Evolutionary conservation across 164 flowering plant genomes (phyloP).

Genomic region (Macadamia tetraphylla): DNA sequence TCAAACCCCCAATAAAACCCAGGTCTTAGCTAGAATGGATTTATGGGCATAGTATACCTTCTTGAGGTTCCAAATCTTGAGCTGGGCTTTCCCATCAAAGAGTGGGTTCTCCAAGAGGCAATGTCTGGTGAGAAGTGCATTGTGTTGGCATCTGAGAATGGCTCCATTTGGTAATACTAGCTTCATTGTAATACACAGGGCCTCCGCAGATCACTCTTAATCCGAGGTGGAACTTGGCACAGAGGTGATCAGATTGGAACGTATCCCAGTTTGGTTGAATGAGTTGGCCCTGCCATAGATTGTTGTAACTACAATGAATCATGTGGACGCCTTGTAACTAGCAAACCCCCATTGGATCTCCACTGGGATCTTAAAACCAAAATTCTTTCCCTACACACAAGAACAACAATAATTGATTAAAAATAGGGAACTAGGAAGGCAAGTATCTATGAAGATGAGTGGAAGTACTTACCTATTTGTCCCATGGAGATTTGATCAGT

Average conservation of each 20-base stretch:
- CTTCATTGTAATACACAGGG: constrained; percentile 63
- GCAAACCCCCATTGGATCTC: constrained; percentile 71
- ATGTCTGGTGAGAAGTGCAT: constrained; percentile 71
- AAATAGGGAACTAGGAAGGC: constrained; percentile 25
- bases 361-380: constrained; percentile 78
- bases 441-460: constrained; percentile 35
- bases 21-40: too few relatives aligned
- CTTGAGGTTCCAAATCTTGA: constrained; percentile 88
- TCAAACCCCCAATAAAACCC: too few relatives aligned
- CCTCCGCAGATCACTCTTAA: constrained; percentile 91
- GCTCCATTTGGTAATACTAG: constrained; percentile 75
- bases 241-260: constrained; percentile 80
- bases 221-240: constrained; percentile 81
- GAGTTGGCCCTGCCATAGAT: constrained; percentile 89
- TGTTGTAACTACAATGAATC: constrained; percentile 91
- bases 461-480: too few relatives aligned
- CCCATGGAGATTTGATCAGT: constrained; percentile 49
- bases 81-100: constrained; percentile 72
- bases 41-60: constrained; percentile 21
- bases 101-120: constrained; percentile 78
- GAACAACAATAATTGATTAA: not conserved
- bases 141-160: constrained; percentile 56
- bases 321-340: constrained; percentile 92
- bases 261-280: constrained; percentile 95
- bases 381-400: constrained; percentile 63